A percentile compares a stretch with the other conserved stretches of the same genome.
Conservation (phyloP, 331 rosid genomes). For the Cydonia oblonga region DNA sequence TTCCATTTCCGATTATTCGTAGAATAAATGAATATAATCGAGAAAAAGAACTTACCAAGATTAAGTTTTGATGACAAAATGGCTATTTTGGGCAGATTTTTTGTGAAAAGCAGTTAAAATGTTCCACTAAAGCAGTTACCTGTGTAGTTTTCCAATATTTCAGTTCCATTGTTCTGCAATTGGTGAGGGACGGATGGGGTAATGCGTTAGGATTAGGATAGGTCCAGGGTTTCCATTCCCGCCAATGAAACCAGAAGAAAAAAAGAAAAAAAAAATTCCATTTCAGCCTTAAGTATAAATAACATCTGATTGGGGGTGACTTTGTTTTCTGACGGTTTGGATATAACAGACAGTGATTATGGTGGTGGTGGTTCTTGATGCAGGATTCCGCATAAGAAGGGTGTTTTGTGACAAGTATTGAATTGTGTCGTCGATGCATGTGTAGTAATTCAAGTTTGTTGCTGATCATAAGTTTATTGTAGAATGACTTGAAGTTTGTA, state of each 20-base stretch:
- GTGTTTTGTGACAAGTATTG: too few species aligned
- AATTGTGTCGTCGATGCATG: neutral
- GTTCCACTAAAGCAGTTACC: neutral
- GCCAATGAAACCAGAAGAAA: neutral
- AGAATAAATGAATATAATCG: neutral
- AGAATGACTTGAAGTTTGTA: slow-evolving; percentile 20
- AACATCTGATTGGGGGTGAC: neutral
- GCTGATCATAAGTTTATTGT: slow-evolving; percentile 5
- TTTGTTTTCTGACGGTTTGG: neutral
- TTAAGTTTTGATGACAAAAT: neutral
- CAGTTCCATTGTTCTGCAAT: neutral
- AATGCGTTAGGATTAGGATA: neutral
- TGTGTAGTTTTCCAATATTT: neutral
- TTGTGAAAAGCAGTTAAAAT: neutral
- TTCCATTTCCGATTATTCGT: neutral
- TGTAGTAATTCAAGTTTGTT: slow-evolving; percentile 2
- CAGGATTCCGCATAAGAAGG: too few species aligned
- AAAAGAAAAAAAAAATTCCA: too few species aligned
- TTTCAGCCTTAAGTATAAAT: neutral
- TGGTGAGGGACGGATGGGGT: neutral
- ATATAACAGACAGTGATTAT: neutral
- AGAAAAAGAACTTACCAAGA: neutral
- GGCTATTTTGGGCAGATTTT: neutral
- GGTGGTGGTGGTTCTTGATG: neutral
- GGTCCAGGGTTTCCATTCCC: neutral